Base-by-base conservation (phyloP, 1,284 basidiomycete genomes). In the Boletus smithii region DNA sequence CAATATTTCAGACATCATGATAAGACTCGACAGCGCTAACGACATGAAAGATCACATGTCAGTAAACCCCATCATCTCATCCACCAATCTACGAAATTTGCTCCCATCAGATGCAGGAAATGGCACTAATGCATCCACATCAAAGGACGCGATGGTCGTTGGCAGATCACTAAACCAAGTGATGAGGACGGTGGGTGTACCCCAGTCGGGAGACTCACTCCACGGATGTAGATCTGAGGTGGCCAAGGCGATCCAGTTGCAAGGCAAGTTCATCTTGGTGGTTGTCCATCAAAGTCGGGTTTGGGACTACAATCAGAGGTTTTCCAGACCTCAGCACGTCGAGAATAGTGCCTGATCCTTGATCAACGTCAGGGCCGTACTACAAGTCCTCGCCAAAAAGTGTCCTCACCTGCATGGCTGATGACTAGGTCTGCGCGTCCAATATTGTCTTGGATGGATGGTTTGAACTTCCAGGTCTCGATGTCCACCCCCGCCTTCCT, bases 261-360 rank as follows among this genome's bases (percentile, higher is more conserved):
- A 77, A 69, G 0, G 95, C 92, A 5, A 99, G 74, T 62, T 99
- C 93, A 36, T 82, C 75, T 72, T 99, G 95, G 61, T 99, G 95
- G 66, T 97, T 90, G 68, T 97, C 88, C 69, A 95, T 81, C 38
- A 99, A 72, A 2, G 87, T 84, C 26, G 84, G 74, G 63, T 99
- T 99, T 10, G 94, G 93, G 1, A 97, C 85, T 11, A 91, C 88
- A 53, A 99, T 83, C 54, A 98, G 72, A 7, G 81, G 79, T 58
- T 87, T 90, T 26, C 74, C 70, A 42, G 80, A 73, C 22, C 94
- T 77, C 35, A 98, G 73, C 10, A 88, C 91, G 40, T 95, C 91
- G 31, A 98, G 75, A 58, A 98, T 95, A 2, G 95, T 97, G 8
- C 95, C 95, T 10, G 95, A 90, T 42, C 95, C 95, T 97, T 62